Conservation (phyloP, 169 alveolate genomes). For the Neospora caninum region DNA sequence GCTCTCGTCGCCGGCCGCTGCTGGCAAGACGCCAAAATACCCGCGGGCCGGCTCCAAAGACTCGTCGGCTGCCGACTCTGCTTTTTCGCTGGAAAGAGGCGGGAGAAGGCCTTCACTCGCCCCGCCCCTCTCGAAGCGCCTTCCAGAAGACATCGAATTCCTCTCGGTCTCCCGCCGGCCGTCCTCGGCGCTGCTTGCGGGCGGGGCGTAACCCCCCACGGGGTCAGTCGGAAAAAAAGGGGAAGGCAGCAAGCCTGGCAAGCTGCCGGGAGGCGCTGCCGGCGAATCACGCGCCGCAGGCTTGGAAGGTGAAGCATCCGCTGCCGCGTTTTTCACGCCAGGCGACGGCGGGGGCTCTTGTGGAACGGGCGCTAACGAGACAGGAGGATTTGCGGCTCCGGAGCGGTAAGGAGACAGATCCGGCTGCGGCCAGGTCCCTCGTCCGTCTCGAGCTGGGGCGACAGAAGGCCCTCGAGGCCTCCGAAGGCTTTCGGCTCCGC, state of each 20-base stretch:
- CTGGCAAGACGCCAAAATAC: not conserved
- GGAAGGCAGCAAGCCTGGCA: not conserved
- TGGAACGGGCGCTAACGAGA: not conserved
- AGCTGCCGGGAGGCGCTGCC: not conserved
- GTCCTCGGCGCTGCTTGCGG: too few relatives aligned
- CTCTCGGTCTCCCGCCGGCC: too few relatives aligned
- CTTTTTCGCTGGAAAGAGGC: not conserved
- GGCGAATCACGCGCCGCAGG: not conserved
- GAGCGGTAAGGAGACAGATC: not conserved
- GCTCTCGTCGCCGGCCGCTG: not conserved
- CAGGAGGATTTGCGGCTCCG: not conserved
- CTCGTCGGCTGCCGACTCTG: not conserved
- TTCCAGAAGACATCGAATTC: too few relatives aligned
- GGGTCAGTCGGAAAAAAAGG: too few relatives aligned
- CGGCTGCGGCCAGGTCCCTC: not conserved
- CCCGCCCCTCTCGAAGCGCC: not conserved
- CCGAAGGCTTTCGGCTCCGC: not conserved
- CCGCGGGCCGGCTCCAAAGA: not conserved
- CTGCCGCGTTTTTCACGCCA: not conserved
- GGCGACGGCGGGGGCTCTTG: not conserved
- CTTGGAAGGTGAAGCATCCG: not conserved
- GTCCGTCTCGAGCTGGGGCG: not conserved
- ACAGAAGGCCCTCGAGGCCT: not conserved
- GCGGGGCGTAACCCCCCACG: too few relatives aligned
- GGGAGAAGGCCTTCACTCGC: not conserved